Evolutionary conservation across 306 rosid genomes (phyloP), one percentile per base, ranked within the genome.

Genomic region (Quercus gilva): DNA sequence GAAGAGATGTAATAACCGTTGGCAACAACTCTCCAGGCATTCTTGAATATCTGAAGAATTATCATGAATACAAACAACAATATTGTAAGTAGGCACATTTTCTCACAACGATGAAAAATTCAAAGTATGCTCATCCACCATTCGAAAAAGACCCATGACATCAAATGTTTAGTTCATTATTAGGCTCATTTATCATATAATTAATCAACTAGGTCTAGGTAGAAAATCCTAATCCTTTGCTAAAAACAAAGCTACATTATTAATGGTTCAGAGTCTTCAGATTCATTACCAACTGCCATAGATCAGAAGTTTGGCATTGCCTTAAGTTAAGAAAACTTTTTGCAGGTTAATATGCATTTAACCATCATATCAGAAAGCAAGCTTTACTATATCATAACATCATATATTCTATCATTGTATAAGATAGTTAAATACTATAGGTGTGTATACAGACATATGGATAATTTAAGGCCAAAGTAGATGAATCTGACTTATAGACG

Each of bases 1-100:
- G 90, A 25, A 95, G 81, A 80, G 90, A 89, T 78, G 82, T 88
- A 77, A 95, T 80, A 57, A 91, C 91, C 61, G 80, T 85, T 37
- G 92, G 91, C 89, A 95, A 84, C 83, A 95, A 86, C 77, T 90
- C 91, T 78, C 85, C 78, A 7, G 99, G 95, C 98, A 95, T 95
- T 89, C 98, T 90, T 70, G 94, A 83, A 87, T 94, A 94, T 86
- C 97, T 92, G 87, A 37, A 23, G 69, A 84, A 77, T 45, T 71
- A 71, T 51, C 25, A 37, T 37, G 26, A 25, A 71, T 55, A 61
- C 28, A 43, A 69, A 55, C 52, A 77, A 80, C 79, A 76, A 81
- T 58, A 5, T 63, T 58, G 51, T 73, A 77, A 84, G 58, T 55
- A 53, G 31, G 59, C 63, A 76, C 74, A 65, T 29, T 33, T 29